Base-by-base conservation (phyloP, 2,329 filamentous ascomycete species). In the Penicillium sp. region DNA sequence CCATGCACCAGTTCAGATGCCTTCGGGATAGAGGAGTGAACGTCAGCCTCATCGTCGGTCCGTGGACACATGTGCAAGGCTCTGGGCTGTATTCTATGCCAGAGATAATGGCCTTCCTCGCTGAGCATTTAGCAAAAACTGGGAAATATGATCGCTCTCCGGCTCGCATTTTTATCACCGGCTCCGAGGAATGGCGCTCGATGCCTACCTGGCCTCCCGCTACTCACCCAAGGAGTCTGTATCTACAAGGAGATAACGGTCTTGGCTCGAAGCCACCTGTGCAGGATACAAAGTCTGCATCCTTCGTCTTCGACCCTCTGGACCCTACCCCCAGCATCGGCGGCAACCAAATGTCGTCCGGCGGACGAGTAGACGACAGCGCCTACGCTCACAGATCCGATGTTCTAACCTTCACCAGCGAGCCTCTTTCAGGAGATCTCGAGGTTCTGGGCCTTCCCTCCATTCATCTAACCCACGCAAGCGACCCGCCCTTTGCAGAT, bases 291-390 rank as follows among this genome's bases (percentile, higher is more conserved):
- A 33, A 15, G 4, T 28, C 44, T 2, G 27, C 36, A 9, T 41
- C 41, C 2, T 48, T 50, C 20, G 18, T 43, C 21, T 50, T 48
- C 23, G 41, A 48, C 23, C 47, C 47, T 13, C 17, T 39, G 14
- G 20, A 30, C 3, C 47, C 47, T 26, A 50, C 47, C 11, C 47
- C 44, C 8, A 45, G 38, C 20, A 40, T 50, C 8, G 47, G 47
- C n/a, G 47, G 47, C 13, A 47, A 45, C 16, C 44, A 45, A 28
- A 45, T 50, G 44, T 26, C 41, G 13, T 20, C 32, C 9, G 44
- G 47, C 2, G 47, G 47, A 38, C 36, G 36, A 29, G 39, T 48
- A n/a, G 45, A 50, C n/a, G 47, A 50, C 19, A 41, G 44, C 16
- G 39, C 26, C 11, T 50, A 47, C 15, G 47, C 28, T 8, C 28